Base-by-base conservation (phyloP, 2,329 filamentous ascomycete genomes). In the Coniella lustricola region DNA sequence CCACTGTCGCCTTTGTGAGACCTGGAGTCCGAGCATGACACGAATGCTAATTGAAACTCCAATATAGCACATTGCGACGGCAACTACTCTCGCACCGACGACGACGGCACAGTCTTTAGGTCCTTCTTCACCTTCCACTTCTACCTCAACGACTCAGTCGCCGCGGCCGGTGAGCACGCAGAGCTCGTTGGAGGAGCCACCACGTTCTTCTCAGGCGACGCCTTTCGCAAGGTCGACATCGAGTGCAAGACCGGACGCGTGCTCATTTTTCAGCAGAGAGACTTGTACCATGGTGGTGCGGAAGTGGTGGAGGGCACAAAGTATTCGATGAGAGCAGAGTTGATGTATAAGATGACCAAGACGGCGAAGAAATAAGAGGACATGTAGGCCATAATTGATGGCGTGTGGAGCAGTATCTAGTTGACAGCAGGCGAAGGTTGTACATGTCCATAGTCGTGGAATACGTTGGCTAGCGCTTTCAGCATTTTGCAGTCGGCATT, bases 61-160 rank as follows among this genome's bases (percentile, higher is more conserved):
- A 50, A 55, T 48, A 46, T 65, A 81, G 71, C 82, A 3, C 87
- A 91, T 60, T 82, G 76, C 55, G 87, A 91, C 59, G 81, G 77
- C 0, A 57, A 68, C 0, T 91, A 85, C 56, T 68, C 68, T 43
- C 82, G 5, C 10, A 29, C 79, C 4, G 53, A 41, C 4, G 71
- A 74, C 0, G 74, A 79, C 46, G 65, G 69, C 7, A 67, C 62
- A 17, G 70, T 59, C 3, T 60, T 69, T 25, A 57, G 64, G 57
- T 76, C 74, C 2, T 68, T 72, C 46, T 77, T 75, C 57, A 82
- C 79, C 0, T 51, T 80, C 4, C 78, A 82, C 38, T 62, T 82
- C 10, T 81, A 77, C 55, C 63, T 77, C 22, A 76, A 76, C 51
- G 71, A 75, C 55, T 74, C 70, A 12, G 64, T 66, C 45, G 65